Evolutionary conservation across 768 basidiomycete genomes (phyloP), one percentile per base, ranked within the genome.

Genomic region (Daedaleopsis nitida): DNA sequence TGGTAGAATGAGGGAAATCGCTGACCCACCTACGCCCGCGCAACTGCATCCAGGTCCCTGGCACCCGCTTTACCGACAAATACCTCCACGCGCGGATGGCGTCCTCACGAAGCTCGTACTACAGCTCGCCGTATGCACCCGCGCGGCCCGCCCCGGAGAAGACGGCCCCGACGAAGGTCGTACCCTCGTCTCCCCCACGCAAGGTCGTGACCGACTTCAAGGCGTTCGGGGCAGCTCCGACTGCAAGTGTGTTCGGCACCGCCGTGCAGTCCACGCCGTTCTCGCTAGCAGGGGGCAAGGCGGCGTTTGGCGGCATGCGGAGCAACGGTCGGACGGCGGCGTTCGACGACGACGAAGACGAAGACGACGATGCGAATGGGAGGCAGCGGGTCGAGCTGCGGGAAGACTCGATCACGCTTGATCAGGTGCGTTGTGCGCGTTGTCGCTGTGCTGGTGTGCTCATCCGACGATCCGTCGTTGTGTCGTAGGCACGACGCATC

Each of bases 11-110:
- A 21, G 24, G 52, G 27, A 6, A n/a, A 48, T 35, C 58, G 44
- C 16, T 59, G 54, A 38, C n/a, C 42, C 35, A 32, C 43, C 24
- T 49, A 21, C 11, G 59, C 32, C 27, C 27, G 27, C 27, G 27
- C 27, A 32, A 32, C 27, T 65, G 39, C 54, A 27, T 37, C 55
- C 71, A 97, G 95, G 91, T 97, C 50, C 86, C 88, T 52, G 94
- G 93, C n/a, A 92, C 94, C 44, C 90, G 96, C 3, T 96, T 98
- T 78, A 98, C 96, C 19, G 96, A 98, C 66, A 96, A 96, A 74
- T 98, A 98, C 74, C 83, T 96, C 27, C 84, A 87, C 66, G 86
- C 89, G 35, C 83, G 90, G 51, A 83, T 87, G 68, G 71, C 83
- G 21, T 73, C 83, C 58, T 76, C 80, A 37, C 83, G 89, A 43